Conservation (phyloP, 2,329 filamentous ascomycete genomes). For the Diaporthe destruens region DNA sequence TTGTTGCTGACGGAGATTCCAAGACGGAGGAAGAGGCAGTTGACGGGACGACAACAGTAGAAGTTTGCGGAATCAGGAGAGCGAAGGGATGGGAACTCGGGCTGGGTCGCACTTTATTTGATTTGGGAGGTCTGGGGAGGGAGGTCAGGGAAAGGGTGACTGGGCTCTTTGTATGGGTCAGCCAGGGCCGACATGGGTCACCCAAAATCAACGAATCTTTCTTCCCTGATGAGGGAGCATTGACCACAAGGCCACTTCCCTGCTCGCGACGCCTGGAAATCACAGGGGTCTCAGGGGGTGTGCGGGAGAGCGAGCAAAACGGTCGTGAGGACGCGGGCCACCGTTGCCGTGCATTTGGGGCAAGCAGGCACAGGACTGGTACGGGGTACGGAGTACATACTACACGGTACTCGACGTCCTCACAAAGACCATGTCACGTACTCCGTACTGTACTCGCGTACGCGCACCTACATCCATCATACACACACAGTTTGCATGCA, state of each 20-base stretch:
- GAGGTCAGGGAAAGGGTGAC: conserved; percentile 36
- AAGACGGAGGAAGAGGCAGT: conserved; percentile 32
- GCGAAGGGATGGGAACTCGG: conserved; percentile 40
- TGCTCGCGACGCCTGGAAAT: conserved; percentile 30
- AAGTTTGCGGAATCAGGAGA: conserved; percentile 40
- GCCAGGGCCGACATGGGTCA: conserved; percentile 17
- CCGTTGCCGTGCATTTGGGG: conserved; percentile 13
- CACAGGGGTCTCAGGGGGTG: conserved; percentile 37
- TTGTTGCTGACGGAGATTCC: conserved; percentile 26
- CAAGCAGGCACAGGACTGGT: too few relatives aligned
- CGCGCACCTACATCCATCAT: not conserved
- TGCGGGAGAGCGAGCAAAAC: conserved; percentile 35
- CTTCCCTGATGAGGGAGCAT: conserved; percentile 37
- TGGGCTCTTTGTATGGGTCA: conserved; percentile 37
- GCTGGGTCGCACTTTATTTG: conserved; percentile 43
- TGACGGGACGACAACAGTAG: conserved; percentile 35
- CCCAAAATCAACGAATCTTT: conserved; percentile 37
- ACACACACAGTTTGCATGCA: not conserved
- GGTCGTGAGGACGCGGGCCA: conserved; percentile 32
- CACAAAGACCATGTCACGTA: not conserved
- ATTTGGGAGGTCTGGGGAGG: conserved; percentile 35
- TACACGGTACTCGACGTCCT: not conserved
- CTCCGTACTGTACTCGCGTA: not conserved
- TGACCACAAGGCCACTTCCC: conserved; percentile 40
- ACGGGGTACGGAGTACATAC: too few relatives aligned